Evolutionary conservation across 768 basidiomycete species (phyloP).

Genomic region (Hygrocybe coccinea): DNA sequence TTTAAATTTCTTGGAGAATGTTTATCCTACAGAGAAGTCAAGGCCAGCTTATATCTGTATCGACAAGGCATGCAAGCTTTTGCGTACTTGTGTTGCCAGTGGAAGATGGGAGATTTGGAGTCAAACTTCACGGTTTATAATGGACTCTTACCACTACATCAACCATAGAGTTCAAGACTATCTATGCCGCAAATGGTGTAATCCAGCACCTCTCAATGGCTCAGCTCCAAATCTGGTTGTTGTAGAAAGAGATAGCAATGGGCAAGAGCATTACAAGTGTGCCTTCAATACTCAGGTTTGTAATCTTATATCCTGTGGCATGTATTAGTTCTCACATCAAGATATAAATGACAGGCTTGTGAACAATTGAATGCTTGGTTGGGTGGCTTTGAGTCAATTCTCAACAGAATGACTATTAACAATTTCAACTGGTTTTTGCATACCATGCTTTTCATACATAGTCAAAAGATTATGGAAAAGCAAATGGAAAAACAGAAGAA

Average conservation of each 20-base stretch:
- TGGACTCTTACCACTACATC: constrained; percentile 7
- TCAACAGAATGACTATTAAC: constrained; percentile 21
- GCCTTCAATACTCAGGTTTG: constrained; percentile 10
- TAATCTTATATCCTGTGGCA: background rate
- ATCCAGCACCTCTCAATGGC: constrained; percentile 21
- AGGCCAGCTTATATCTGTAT: constrained; percentile 19
- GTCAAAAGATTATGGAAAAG: background rate
- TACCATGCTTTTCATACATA: constrained; percentile 3
- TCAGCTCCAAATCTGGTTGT: constrained; percentile 8
- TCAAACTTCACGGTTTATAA: constrained; percentile 38
- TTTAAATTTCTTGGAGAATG: constrained; percentile 14
- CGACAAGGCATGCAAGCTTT: background rate
- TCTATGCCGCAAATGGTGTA: background rate
- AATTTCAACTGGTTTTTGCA: constrained; percentile 18
- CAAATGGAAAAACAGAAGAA: background rate
- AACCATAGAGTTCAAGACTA: background rate
- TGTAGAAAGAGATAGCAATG: background rate
- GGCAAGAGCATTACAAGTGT: constrained; percentile 1
- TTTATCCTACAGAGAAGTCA: constrained; percentile 17
- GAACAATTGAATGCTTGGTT: constrained; percentile 17
- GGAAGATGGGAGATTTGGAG: constrained; percentile 19
- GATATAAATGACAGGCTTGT: background rate
- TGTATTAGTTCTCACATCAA: background rate
- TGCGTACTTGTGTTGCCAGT: background rate
- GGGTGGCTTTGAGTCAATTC: constrained; percentile 28